Conservation (phyloP, 345 rosid genomes). For the Cardamine chenopodiifolia region DNA sequence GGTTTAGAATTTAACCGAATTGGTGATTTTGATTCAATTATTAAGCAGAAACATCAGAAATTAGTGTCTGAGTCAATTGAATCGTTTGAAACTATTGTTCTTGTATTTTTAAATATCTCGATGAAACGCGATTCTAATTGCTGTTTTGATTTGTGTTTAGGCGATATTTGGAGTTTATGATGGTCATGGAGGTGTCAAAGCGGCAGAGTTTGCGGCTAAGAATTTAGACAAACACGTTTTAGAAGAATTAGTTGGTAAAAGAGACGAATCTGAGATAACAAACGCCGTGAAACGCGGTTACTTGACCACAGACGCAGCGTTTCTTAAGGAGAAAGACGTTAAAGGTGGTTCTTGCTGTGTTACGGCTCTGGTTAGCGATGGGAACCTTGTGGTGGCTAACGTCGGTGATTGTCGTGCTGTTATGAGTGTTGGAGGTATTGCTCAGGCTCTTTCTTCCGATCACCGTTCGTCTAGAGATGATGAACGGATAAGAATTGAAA, state of each 20-base stretch:
- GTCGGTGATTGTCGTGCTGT: constrained; percentile 97
- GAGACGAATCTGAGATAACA: constrained; percentile 46
- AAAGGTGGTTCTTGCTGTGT: constrained; percentile 87
- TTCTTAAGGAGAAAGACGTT: constrained; percentile 53
- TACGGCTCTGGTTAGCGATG: constrained; percentile 69
- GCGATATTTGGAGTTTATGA: constrained; percentile 85
- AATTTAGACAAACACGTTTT: constrained; percentile 70
- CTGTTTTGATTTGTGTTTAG: constrained; percentile 40
- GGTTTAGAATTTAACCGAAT: background rate
- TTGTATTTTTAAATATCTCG: background rate
- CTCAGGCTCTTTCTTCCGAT: constrained; percentile 80
- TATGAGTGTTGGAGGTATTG: constrained; percentile 69
- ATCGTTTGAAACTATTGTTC: background rate
- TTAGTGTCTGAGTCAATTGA: background rate
- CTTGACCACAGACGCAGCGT: constrained; percentile 70
- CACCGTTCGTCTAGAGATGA: constrained; percentile 86
- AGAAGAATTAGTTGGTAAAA: constrained; percentile 46
- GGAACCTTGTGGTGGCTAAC: constrained; percentile 77
- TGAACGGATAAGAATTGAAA: constrained; percentile 69
- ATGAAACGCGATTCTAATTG: constrained; percentile 23
- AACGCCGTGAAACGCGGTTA: constrained; percentile 76
- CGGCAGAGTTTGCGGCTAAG: constrained; percentile 78
- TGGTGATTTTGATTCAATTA: background rate
- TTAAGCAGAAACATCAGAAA: background rate
- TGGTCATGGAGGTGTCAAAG: constrained; percentile 87